A percentile compares a stretch with the other conserved stretches of the same genome.
phyloP scores from a whole-genome alignment of 1,284 basidiomycete species.

The Cryptococcus depauperatus region DNA sequence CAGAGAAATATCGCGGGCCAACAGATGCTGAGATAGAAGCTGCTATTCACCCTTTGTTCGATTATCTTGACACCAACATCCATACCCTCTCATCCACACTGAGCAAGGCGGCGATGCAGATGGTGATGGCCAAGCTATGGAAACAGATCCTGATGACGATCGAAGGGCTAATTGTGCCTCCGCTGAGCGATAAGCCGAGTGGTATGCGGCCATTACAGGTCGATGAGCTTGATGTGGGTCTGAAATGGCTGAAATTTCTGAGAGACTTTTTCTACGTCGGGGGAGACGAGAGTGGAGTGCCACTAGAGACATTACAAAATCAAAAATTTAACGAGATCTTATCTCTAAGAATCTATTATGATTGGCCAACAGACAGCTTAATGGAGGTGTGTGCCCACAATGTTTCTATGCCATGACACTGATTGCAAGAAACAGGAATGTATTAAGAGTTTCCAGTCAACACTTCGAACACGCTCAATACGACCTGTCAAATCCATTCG shows the following conservation, averaged over 20 bases:
- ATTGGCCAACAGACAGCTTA: slow-evolving; percentile 83
- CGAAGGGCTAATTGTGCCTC: slow-evolving; percentile 84
- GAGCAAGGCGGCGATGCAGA: slow-evolving; percentile 75
- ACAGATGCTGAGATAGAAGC: slow-evolving; percentile 92
- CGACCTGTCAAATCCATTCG: slow-evolving; percentile 87
- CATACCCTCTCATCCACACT: slow-evolving; percentile 85
- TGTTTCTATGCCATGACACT: background rate
- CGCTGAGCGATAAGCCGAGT: slow-evolving; percentile 77
- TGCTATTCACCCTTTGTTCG: slow-evolving; percentile 84
- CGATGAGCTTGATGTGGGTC: slow-evolving; percentile 94
- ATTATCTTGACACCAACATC: slow-evolving; percentile 93
- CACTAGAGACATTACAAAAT: slow-evolving; percentile 83
- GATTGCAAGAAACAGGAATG: slow-evolving; percentile 54
- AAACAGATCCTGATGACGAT: slow-evolving; percentile 87
- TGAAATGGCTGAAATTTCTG: slow-evolving; percentile 97
- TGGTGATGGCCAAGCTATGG: slow-evolving; percentile 91
- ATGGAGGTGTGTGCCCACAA: slow-evolving; percentile 56
- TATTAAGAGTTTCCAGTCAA: slow-evolving; percentile 67
- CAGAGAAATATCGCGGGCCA: slow-evolving; percentile 58
- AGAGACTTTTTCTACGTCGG: slow-evolving; percentile 91
- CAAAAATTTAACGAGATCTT: slow-evolving; percentile 90
- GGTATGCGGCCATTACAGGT: slow-evolving; percentile 85
- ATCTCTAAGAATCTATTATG: slow-evolving; percentile 84
- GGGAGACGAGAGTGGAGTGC: slow-evolving; percentile 76
- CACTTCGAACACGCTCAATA: slow-evolving; percentile 63